A percentile compares a stretch with the other conserved stretches of the same genome.
These are phyloP conservation scores for Hanseniaspora gamundiae DNA, from an alignment of 1,139 yeast genomes.

Conservation along the genomic window DNA sequence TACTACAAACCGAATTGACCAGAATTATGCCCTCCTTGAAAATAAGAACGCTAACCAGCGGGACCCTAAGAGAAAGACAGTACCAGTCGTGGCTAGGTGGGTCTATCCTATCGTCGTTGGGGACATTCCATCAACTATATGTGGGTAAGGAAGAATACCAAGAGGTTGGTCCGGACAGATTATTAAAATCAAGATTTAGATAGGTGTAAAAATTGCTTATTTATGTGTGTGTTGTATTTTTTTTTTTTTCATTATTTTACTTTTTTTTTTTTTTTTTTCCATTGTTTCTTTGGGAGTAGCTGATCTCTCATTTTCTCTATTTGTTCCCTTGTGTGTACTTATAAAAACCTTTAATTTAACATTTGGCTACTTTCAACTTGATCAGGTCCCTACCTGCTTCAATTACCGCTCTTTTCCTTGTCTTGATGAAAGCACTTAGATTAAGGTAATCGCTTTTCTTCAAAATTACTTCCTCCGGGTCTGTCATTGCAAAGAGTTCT, in stretches of 20 bases:
- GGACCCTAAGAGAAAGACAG: conserved; percentile 55
- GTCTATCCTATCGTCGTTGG: conserved; percentile 78
- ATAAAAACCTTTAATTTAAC: not conserved
- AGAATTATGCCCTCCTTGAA: conserved; percentile 80
- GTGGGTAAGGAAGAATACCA: conserved; percentile 83
- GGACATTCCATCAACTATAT: conserved; percentile 97
- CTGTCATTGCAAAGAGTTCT: conserved; percentile 52
- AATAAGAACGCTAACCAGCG: conserved; percentile 78
- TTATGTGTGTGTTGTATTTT: not conserved
- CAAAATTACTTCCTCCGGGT: conserved; percentile 37
- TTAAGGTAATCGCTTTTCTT: conserved; percentile 40
- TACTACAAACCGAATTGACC: conserved; percentile 64
- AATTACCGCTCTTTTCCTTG: conserved; percentile 38
- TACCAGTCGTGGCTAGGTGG: conserved; percentile 96
- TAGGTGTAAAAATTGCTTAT: conserved; percentile 21
- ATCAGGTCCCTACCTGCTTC: conserved; percentile 33
- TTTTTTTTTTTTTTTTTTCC: too few species aligned
- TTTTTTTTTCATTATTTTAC: too few species aligned
- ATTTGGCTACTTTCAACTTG: not conserved
- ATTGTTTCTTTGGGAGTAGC: too few species aligned
- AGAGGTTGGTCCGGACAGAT: conserved; percentile 79
- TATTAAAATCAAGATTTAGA: conserved; percentile 64
- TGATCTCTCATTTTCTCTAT: too few species aligned
- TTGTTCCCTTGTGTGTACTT: not conserved
- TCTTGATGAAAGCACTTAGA: conserved; percentile 33